Conservation (phyloP, 2,329 filamentous ascomycete genomes). For the Penicillium capsulatum region DNA sequence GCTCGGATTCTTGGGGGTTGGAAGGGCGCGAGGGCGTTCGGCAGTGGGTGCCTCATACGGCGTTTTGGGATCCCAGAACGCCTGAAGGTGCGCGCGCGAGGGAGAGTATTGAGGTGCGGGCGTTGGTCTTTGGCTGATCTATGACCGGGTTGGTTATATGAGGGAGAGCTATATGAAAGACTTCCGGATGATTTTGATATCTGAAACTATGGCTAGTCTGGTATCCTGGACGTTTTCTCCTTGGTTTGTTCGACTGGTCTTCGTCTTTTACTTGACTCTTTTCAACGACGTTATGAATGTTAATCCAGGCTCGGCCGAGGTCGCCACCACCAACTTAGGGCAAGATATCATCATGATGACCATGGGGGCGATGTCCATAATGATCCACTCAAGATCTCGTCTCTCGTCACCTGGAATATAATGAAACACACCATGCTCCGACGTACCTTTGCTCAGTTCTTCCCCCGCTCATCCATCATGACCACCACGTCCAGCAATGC, state of each 20-base stretch:
- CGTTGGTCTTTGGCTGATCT: conserved; percentile 68
- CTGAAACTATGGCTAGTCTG: too few relatives aligned
- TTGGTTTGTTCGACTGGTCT: too few relatives aligned
- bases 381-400: not conserved
- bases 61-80: conserved; percentile 72
- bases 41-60: conserved; percentile 63
- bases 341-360: not conserved
- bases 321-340: not conserved
- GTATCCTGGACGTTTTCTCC: not conserved
- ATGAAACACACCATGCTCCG: too few relatives aligned
- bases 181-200: too few relatives aligned
- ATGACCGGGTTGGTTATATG: too few relatives aligned
- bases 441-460: not conserved
- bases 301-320: not conserved
- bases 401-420: too few relatives aligned
- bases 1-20: conserved; percentile 54
- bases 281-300: not conserved
- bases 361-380: not conserved
- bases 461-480: conserved; percentile 2
- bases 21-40: conserved; percentile 50
- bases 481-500: conserved; percentile 1
- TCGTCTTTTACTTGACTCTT: not conserved
- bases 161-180: too few relatives aligned
- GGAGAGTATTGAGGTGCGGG: conserved; percentile 86
- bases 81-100: conserved; percentile 64